phyloP scores from a whole-genome alignment of 2,329 filamentous ascomycete species.

The Apiospora malaysiana region DNA sequence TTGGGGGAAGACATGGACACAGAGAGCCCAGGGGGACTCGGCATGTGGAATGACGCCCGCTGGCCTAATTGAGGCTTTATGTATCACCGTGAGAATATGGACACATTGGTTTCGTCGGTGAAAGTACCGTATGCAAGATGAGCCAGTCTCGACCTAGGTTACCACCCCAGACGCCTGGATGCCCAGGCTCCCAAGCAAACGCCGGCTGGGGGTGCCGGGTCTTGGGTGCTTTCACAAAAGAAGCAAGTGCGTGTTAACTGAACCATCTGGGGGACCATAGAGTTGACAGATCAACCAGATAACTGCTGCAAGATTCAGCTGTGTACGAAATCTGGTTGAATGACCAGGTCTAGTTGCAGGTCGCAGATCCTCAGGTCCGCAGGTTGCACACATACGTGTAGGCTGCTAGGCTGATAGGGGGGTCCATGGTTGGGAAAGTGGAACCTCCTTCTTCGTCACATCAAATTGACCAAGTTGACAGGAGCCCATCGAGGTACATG shows the following conservation, averaged over 20 bases:
- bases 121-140: neutral
- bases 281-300: constrained; percentile 4
- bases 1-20: neutral
- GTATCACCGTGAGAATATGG: neutral
- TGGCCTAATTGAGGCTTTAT: neutral
- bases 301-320: constrained; percentile 2
- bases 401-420: no score
- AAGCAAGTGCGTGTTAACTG: neutral
- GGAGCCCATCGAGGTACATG: neutral
- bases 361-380: no score
- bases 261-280: neutral
- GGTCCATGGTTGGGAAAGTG: neutral
- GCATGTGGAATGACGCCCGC: neutral
- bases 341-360: neutral
- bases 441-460: neutral
- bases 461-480: neutral
- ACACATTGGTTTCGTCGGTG: neutral
- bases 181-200: neutral
- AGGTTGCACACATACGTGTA: no score
- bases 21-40: neutral
- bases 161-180: no score
- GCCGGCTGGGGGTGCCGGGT: neutral
- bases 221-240: neutral
- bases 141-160: no score
- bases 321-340: neutral